Evolutionary conservation across 305 asterid species (phyloP), one percentile per base, ranked within the genome.

Genomic region (Fraxinus sp.): DNA sequence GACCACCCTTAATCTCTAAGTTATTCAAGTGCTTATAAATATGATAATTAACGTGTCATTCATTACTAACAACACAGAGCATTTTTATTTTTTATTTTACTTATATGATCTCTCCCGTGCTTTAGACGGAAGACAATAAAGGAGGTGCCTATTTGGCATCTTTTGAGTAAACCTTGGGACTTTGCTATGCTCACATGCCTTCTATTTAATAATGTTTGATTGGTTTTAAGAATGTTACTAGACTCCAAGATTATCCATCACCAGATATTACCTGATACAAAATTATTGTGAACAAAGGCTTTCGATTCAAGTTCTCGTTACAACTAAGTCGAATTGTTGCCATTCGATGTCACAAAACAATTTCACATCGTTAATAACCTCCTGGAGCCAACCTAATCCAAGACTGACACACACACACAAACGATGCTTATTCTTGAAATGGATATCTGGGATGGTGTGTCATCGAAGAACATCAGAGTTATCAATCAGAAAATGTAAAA

Each of bases 201-300:
- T 74, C 74, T 22, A 70, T 41, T 22, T n/a, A 22, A 62, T 41
- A 49, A 81, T 59, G 81, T 36, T 35, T 70, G 83, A 55, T 71
- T 7, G 84, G 39, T 44, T 87, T 86, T 18, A 39, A 68, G 88
- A 85, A 85, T 86, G 79, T 81, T 55, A 81, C 24, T 20, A 22
- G 76, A 78, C 81, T 83, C 83, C 82, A 85, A 66, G 64, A 85
- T 76, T 78, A 57, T 78, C 26, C 70, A 44, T 24, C 20, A 4
- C 14, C 20, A 7, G 9, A 28, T 78, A 55, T 59, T 24, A 11
- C 13, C 2, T 39, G 13, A 77, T 80, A 78, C 41, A 32, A 14
- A 11, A 18, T 13, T 14, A 36, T 36, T 6, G 39, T 6, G 0
- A 36, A 5, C 62, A 49, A 1, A 4, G 20, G 0, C 7, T 14